Evolutionary conservation across 2,329 filamentous ascomycete species (phyloP).

Genomic region (Ophiocordyceps unilateralis): DNA sequence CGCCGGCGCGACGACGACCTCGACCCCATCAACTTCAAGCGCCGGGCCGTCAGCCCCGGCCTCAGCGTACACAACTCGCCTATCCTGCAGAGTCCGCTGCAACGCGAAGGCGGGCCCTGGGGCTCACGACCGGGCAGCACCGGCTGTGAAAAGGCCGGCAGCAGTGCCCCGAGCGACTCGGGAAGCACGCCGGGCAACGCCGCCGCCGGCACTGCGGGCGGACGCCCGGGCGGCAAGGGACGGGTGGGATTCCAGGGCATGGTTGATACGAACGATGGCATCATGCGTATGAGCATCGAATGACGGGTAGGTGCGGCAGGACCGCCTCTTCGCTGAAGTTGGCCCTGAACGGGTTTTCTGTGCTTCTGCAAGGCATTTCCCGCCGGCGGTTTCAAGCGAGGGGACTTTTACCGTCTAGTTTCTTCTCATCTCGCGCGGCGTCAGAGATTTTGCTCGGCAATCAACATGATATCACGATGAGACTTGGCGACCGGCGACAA

Average conservation of each 20-base stretch:
- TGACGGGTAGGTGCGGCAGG: conserved; percentile 19
- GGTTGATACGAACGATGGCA: conserved; percentile 84
- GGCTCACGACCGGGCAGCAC: conserved; percentile 52
- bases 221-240: conserved; percentile 36
- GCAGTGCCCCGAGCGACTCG: conserved; percentile 34
- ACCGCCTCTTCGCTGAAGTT: neutral
- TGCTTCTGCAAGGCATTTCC: too few species aligned
- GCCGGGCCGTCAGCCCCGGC: conserved; percentile 77
- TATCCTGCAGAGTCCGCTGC: conserved; percentile 66
- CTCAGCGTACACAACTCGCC: conserved; percentile 86
- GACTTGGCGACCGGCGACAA: neutral
- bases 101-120: conserved; percentile 55
- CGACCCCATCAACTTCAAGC: conserved; percentile 74
- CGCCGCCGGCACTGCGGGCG: conserved; percentile 15
- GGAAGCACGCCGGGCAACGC: conserved; percentile 20
- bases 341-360: too few species aligned
- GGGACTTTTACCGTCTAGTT: neutral
- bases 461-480: neutral
- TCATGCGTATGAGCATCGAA: conserved; percentile 97
- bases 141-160: conserved; percentile 32
- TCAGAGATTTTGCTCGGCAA: neutral
- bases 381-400: too few species aligned
- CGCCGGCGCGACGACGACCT: conserved; percentile 84
- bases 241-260: conserved; percentile 77
- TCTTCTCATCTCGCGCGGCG: neutral